These are phyloP conservation scores for Nicotiana rustica DNA, from an alignment of 305 asterid species.

Conservation along the genomic window DNA sequence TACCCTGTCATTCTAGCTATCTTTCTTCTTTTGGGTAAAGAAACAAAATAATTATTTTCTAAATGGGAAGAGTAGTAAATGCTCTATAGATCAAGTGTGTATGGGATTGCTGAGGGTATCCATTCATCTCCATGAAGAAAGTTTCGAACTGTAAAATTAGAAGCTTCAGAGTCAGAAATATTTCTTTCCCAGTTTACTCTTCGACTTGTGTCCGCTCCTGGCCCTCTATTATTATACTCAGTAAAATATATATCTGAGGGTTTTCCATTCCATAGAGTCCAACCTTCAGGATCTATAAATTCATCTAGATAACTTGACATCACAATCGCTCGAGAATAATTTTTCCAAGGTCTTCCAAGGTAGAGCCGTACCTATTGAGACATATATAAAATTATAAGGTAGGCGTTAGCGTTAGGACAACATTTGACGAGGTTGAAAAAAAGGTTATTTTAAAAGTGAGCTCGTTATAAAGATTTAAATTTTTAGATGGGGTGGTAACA, in stretches of 20 bases:
- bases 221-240: slow-evolving; percentile 28
- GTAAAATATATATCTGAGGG: slow-evolving; percentile 8
- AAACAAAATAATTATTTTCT: not conserved
- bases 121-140: slow-evolving; percentile 33
- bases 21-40: not conserved
- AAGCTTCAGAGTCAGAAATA: not conserved
- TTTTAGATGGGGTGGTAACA: not conserved
- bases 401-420: too few species aligned
- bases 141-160: not conserved
- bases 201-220: not conserved
- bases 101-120: slow-evolving; percentile 18
- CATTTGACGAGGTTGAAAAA: too few species aligned
- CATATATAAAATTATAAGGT: not conserved
- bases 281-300: slow-evolving; percentile 33
- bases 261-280: slow-evolving; percentile 29
- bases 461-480: not conserved
- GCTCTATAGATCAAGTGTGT: not conserved
- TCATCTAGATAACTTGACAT: slow-evolving; percentile 10
- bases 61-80: not conserved
- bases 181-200: slow-evolving; percentile 25
- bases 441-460: not conserved
- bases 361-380: not conserved
- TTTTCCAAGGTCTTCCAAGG: slow-evolving; percentile 35
- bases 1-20: too few species aligned
- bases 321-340: not conserved